Evolutionary conservation across 208 protist genomes (phyloP).

Genomic region (Herpetomonas muscarum): DNA sequence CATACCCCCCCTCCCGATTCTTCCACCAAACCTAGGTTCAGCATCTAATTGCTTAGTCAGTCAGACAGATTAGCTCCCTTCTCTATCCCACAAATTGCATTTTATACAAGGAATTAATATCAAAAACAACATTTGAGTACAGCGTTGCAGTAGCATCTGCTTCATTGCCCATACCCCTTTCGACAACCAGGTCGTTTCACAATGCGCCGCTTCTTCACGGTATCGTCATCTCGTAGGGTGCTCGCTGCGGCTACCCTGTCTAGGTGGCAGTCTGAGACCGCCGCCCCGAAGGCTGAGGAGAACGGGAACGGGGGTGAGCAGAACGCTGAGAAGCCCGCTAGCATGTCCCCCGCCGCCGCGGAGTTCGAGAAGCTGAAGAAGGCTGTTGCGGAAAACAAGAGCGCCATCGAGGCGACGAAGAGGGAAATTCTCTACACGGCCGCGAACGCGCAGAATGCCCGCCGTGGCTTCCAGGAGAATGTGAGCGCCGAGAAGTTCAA

Average conservation of each 20-base stretch:
- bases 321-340: background rate
- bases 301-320: background rate
- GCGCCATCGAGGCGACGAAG: constrained; percentile 24
- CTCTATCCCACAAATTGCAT: background rate
- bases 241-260: background rate
- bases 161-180: too few relatives aligned
- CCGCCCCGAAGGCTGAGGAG: background rate
- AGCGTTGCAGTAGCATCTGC: too few relatives aligned
- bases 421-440: constrained; percentile 50
- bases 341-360: background rate
- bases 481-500: constrained; percentile 25
- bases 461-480: constrained; percentile 25
- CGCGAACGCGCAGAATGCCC: constrained; percentile 54
- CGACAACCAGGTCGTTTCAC: background rate
- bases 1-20: too few relatives aligned
- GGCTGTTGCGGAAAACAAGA: constrained; percentile 17
- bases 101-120: background rate
- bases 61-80: background rate
- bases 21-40: background rate
- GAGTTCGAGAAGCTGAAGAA: constrained; percentile 17
- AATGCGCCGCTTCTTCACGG: background rate
- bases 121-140: background rate
- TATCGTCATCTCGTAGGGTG: background rate
- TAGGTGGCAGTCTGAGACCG: background rate
- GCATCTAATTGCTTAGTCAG: background rate